phyloP scores from a whole-genome alignment of 2,329 filamentous ascomycete species.

The Paecilomyces dactylethromorphus region DNA sequence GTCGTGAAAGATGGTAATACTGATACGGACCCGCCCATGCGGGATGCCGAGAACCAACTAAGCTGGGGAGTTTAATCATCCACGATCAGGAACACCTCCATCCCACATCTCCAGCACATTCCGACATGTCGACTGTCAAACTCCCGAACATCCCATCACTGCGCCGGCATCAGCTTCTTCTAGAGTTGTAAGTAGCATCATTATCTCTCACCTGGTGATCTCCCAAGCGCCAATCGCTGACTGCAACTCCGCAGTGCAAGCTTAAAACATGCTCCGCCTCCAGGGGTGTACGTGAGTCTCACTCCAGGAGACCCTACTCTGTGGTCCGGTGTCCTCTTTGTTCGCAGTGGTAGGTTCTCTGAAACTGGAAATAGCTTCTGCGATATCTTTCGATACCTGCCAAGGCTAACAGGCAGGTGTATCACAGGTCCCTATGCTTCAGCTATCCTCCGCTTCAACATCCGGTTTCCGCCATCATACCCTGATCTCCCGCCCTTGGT shows the following conservation, averaged over 20 bases:
- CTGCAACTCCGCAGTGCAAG: conserved; percentile 54
- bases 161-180: conserved; percentile 67
- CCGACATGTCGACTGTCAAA: conserved; percentile 27
- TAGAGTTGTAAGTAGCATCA: conserved; percentile 65
- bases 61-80: background rate
- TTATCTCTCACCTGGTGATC: background rate
- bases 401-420: conserved; percentile 6
- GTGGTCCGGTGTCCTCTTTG: conserved; percentile 89
- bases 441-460: conserved; percentile 81
- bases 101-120: background rate
- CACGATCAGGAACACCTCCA: background rate
- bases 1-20: background rate
- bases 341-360: conserved; percentile 64
- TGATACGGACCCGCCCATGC: background rate
- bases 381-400: background rate
- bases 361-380: conserved; percentile 1
- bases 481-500: conserved; percentile 74
- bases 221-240: conserved; percentile 6
- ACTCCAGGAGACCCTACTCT: conserved; percentile 72
- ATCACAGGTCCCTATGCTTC: conserved; percentile 75
- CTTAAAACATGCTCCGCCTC: conserved; percentile 73
- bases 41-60: background rate
- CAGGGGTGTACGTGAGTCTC: conserved; percentile 80
- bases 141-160: conserved; percentile 45
- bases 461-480: conserved; percentile 77